A percentile compares a stretch with the other conserved stretches of the same genome.
phyloP scores from a whole-genome alignment of 495 filamentous ascomycete genomes.

The Apiosordaria backusii region DNA sequence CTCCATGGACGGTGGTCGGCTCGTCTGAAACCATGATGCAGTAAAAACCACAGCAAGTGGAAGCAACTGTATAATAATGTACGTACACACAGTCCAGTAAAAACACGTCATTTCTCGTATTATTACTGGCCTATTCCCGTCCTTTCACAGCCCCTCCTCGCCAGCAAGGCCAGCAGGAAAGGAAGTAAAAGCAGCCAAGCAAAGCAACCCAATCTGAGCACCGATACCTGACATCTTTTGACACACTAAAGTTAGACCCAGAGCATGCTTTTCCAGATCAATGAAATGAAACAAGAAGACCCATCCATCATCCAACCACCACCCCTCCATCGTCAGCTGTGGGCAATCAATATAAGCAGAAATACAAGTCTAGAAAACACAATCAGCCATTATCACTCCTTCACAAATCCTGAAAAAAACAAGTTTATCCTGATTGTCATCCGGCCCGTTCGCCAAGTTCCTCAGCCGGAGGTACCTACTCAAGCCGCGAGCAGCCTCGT shows the following conservation, averaged over 20 bases:
- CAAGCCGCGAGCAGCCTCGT: constrained; percentile 12
- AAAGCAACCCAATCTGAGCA: neutral
- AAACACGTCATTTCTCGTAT: neutral
- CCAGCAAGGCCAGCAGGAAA: neutral
- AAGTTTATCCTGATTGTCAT: constrained; percentile 15
- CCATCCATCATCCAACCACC: neutral
- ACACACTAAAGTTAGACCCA: constrained; percentile 1
- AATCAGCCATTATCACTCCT: neutral
- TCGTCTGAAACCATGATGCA: too few species aligned
- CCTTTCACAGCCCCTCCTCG: neutral
- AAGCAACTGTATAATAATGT: neutral
- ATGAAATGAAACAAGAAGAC: neutral
- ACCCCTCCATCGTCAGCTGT: neutral
- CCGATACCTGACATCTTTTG: neutral
- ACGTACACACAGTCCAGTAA: neutral
- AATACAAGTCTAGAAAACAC: constrained; percentile 1
- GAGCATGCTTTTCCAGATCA: neutral
- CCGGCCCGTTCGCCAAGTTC: constrained; percentile 7
- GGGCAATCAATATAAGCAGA: neutral
- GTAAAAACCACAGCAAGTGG: too few species aligned
- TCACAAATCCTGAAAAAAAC: constrained; percentile 11
- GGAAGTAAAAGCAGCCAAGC: neutral
- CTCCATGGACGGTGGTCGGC: too few species aligned
- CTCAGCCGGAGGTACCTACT: constrained; percentile 7
- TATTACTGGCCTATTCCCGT: neutral